A percentile compares a stretch with the other conserved stretches of the same genome.
These are phyloP conservation scores for Cyberlindnera xylosilytica DNA, from an alignment of 805 yeast species.

Conservation along the genomic window DNA sequence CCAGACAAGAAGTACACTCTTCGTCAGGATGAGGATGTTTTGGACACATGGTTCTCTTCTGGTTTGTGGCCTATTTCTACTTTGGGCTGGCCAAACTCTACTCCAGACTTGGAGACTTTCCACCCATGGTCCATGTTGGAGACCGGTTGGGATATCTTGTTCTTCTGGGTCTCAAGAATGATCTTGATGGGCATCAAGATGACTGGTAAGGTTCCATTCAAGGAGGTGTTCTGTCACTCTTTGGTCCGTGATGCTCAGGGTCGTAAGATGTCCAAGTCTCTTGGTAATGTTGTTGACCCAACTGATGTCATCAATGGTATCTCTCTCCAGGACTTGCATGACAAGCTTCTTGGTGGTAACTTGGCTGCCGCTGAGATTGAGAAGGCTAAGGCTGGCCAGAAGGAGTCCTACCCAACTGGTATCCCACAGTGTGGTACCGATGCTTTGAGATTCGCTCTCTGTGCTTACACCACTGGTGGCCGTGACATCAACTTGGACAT, in stretches of 20 bases:
- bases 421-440: slow-evolving; percentile 99
- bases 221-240: slow-evolving; percentile 97
- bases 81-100: slow-evolving; percentile 89
- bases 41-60: slow-evolving; percentile 98
- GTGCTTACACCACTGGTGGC: slow-evolving; percentile 98
- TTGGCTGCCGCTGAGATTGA: slow-evolving; percentile 84
- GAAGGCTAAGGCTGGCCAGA: slow-evolving; percentile 86
- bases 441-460: slow-evolving; percentile 94
- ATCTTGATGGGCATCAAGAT: slow-evolving; percentile 84
- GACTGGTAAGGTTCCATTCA: slow-evolving; percentile 89
- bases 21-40: slow-evolving; percentile 93
- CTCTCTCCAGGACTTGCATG: slow-evolving; percentile 72
- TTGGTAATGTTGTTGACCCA: slow-evolving; percentile 97
- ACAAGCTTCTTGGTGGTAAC: slow-evolving; percentile 75
- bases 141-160: slow-evolving; percentile 98
- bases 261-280: slow-evolving; percentile 96
- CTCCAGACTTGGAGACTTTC: slow-evolving; percentile 71
- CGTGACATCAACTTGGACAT: slow-evolving; percentile 96
- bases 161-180: slow-evolving; percentile 99
- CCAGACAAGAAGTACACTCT: slow-evolving; percentile 67
- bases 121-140: slow-evolving; percentile 93
- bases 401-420: slow-evolving; percentile 88
- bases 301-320: slow-evolving; percentile 91
- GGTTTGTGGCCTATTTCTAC: slow-evolving; percentile 98
- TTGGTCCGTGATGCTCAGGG: slow-evolving; percentile 99